Base-by-base conservation (phyloP, 495 filamentous ascomycete species). In the Bacidia gigantensis region DNA sequence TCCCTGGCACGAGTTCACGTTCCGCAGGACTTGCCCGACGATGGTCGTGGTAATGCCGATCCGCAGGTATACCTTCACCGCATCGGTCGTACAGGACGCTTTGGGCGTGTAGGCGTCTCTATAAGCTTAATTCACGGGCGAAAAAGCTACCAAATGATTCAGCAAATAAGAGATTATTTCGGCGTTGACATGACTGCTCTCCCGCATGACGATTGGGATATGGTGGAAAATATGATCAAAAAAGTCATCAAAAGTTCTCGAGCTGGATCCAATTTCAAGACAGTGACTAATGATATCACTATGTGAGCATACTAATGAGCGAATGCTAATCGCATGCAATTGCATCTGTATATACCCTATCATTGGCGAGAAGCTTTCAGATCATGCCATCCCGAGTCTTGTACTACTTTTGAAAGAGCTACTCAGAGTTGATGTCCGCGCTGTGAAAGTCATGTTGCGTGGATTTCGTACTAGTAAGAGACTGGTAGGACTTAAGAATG, bases 51-150 rank as follows among this genome's bases (percentile, higher is more conserved):
- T 22, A 58, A 68, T 32, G 80, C 88, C 2, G 92, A 99, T 60
- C 76, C 76, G 22, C 87, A 95, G 67, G 97, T 93, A 3, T 99
- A 99, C 63, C 84, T 99, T 39, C 92, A 99, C 75, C 86, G 92
- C 66, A 97, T 97, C 63, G 92, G 92, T 53, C 87, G 92, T 63
- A 97, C 93, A 1, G 93, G 93, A 49, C 86, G 93, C 41, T 99
- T 97, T 62, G 93, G 93, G 24, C 88, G 90, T 63, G 87, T 95
- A n/a, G 93, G 93, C 58, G 89, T 97, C 54, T 84, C 84, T 35
- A 89, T 99, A 60, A 86, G 80, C 54, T 94, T 99, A 57, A 86
- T 99, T 25, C 80, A 83, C 39, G 87, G 89, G 69, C 75, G 75
- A 51, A 75, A 76, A 52, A 87, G 83, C 62, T 95, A 78, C 76